Conservation (phyloP, 257 asterid species). For the Capsicum rhomboideum region DNA sequence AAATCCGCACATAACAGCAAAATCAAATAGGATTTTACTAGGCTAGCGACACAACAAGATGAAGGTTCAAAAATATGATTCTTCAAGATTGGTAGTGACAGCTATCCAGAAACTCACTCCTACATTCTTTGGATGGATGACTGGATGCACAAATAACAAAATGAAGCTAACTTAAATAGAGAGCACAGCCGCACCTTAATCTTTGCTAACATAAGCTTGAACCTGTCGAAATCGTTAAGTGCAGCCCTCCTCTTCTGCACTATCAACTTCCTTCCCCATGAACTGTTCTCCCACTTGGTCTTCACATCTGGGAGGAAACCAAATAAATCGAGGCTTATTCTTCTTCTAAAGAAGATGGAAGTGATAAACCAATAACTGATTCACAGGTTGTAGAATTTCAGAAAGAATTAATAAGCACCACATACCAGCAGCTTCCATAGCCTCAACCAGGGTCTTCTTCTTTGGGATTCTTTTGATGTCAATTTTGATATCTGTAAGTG, state of each 20-base stretch:
- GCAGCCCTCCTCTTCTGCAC: slow-evolving; percentile 87
- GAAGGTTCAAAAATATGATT: too few species aligned
- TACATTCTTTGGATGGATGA: not conserved
- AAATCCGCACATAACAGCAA: not conserved
- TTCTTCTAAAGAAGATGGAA: not conserved
- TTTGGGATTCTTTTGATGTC: slow-evolving; percentile 81
- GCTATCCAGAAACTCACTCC: not conserved
- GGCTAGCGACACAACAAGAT: too few species aligned
- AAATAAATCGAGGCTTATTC: not conserved
- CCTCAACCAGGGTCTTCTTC: slow-evolving; percentile 81
- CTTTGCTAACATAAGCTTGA: slow-evolving; percentile 84
- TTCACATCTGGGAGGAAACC: slow-evolving; percentile 53
- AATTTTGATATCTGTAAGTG: slow-evolving; percentile 77
- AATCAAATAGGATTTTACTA: too few species aligned
- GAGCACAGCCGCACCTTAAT: slow-evolving; percentile 46
- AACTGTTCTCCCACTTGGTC: slow-evolving; percentile 81
- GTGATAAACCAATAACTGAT: too few species aligned
- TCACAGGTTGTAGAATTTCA: not conserved
- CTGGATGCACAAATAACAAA: not conserved
- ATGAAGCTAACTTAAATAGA: not conserved
- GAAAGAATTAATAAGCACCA: not conserved
- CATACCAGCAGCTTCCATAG: slow-evolving; percentile 93
- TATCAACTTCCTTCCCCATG: slow-evolving; percentile 94
- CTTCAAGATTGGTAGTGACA: not conserved
- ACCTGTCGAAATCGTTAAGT: slow-evolving; percentile 75